These are phyloP conservation scores for Fulvia fulva DNA, from an alignment of 2,329 filamentous ascomycete genomes.

Conservation along the genomic window DNA sequence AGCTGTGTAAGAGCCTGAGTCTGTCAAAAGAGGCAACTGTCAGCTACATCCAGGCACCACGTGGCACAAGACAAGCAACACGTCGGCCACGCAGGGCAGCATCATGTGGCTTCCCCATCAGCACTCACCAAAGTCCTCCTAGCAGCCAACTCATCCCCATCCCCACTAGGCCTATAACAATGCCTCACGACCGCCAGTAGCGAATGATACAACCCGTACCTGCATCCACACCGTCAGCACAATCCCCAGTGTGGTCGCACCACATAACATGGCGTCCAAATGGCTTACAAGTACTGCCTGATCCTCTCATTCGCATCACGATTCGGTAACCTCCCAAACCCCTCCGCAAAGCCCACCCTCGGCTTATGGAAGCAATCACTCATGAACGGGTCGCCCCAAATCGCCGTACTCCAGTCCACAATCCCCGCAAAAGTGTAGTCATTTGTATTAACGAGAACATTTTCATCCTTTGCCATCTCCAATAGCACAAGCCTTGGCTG, in stretches of 20 bases:
- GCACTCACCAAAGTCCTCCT: conserved; percentile 34
- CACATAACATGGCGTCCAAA: not conserved
- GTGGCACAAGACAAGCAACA: not conserved
- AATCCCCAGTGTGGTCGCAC: not conserved
- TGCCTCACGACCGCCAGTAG: conserved; percentile 41
- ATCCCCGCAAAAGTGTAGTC: conserved; percentile 45
- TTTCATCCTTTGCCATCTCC: conserved; percentile 46
- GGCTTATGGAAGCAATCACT: conserved; percentile 46
- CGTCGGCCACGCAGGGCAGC: not conserved
- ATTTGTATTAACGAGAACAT: conserved; percentile 50
- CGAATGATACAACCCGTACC: conserved; percentile 45
- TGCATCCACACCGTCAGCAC: conserved; percentile 20
- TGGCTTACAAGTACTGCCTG: conserved; percentile 41
- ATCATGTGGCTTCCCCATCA: not conserved
- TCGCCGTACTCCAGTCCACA: conserved; percentile 49
- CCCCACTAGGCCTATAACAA: conserved; percentile 42
- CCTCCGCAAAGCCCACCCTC: conserved; percentile 41
- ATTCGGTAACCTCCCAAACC: conserved; percentile 39
- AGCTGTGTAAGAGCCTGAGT: conserved; percentile 19
- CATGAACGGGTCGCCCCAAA: conserved; percentile 57
- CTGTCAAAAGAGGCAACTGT: not conserved
- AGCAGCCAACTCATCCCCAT: conserved; percentile 41
- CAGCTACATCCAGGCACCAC: not conserved
- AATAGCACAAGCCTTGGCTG: conserved; percentile 51
- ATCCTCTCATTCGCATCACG: conserved; percentile 31